These are phyloP conservation scores for Hypomyces rosellus DNA, from an alignment of 2,329 filamentous ascomycete genomes.

Conservation along the genomic window DNA sequence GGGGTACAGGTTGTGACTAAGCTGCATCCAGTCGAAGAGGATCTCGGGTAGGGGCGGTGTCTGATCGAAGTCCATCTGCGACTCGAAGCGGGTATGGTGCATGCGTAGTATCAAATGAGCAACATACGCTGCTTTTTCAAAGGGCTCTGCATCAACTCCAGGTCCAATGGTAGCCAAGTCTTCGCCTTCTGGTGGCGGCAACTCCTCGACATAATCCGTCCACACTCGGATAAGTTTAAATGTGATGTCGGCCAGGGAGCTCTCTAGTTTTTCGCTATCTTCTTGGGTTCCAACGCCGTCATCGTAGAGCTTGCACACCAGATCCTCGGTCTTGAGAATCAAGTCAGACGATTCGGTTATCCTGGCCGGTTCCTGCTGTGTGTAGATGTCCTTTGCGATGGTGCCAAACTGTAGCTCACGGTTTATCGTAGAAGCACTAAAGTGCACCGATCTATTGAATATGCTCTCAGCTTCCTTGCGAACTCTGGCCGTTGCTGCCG, in stretches of 20 bases:
- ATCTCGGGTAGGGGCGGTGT: conserved; percentile 63
- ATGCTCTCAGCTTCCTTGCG: conserved; percentile 50
- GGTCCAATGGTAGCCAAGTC: conserved; percentile 59
- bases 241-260: conserved; percentile 48
- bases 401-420: conserved; percentile 59
- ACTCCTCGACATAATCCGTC: conserved; percentile 45
- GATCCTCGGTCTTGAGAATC: conserved; percentile 67
- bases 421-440: conserved; percentile 35
- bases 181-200: conserved; percentile 45
- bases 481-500: conserved; percentile 47
- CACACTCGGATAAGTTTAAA: conserved; percentile 49
- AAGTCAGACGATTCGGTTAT: conserved; percentile 65
- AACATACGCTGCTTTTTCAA: conserved; percentile 74
- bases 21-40: conserved; percentile 76
- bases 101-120: conserved; percentile 71
- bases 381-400: conserved; percentile 66
- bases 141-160: conserved; percentile 52
- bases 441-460: conserved; percentile 46
- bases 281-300: conserved; percentile 52
- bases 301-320: conserved; percentile 60
- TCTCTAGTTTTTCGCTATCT: conserved; percentile 50
- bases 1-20: conserved; percentile 65
- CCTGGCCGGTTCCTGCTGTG: conserved; percentile 46
- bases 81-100: conserved; percentile 56
- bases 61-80: conserved; percentile 31